Evolutionary conservation across 208 protist genomes (phyloP).

Genomic region (Angomonas desouzai): DNA sequence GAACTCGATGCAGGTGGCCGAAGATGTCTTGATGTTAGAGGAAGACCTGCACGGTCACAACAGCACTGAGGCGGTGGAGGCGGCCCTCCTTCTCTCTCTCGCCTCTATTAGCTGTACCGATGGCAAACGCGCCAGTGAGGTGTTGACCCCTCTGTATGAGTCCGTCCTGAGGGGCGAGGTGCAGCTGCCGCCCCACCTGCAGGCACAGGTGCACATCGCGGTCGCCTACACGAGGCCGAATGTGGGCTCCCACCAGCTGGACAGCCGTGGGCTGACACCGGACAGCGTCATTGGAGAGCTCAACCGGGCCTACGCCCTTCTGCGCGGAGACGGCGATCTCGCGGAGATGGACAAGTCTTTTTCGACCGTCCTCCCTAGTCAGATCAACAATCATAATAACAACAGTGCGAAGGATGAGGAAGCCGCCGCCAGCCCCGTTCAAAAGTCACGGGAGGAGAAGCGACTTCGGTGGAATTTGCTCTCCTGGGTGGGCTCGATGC

Average conservation of each 20-base stretch:
- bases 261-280: not conserved
- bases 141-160: conserved; percentile 15
- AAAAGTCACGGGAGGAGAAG: conserved; percentile 26
- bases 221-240: conserved; percentile 16
- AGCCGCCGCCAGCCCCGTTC: conserved; percentile 5
- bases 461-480: conserved; percentile 49
- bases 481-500: conserved; percentile 28
- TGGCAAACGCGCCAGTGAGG: conserved; percentile 11
- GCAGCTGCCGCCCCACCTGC: conserved; percentile 20
- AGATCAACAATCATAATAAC: not conserved
- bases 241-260: conserved; percentile 2
- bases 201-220: conserved; percentile 40
- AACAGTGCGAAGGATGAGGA: conserved; percentile 13
- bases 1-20: conserved; percentile 30
- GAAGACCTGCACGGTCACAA: conserved; percentile 31
- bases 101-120: conserved; percentile 4
- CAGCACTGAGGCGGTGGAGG: conserved; percentile 15
- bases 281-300: conserved; percentile 16
- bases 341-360: conserved; percentile 41
- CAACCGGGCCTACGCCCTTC: conserved; percentile 35
- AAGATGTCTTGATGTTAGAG: conserved; percentile 44
- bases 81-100: conserved; percentile 4
- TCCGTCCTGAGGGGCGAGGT: not conserved
- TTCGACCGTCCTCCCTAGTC: conserved; percentile 28
- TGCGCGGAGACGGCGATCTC: conserved; percentile 32